phyloP scores from a whole-genome alignment of 129 eudicot genomes.

The Chrysanthemum lavandulifolium region DNA sequence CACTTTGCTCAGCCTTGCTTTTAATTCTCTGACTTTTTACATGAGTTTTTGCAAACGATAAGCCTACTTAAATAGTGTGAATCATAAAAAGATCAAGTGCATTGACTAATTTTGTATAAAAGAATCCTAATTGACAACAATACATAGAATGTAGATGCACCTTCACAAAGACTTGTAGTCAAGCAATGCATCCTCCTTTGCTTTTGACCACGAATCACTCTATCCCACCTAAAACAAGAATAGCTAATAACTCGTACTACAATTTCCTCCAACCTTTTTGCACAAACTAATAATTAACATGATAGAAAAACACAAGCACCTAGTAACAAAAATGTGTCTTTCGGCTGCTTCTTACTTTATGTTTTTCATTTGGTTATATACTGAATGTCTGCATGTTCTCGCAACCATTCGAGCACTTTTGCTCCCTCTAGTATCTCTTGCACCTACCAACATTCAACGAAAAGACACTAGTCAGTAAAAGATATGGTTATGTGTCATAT shows the following conservation, averaged over 20 bases:
- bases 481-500: no score
- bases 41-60: conserved; percentile 72
- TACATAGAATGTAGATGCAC: conserved; percentile 37
- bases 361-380: conserved; percentile 50
- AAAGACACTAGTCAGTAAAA: neutral
- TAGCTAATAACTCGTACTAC: conserved; percentile 8
- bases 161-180: no score
- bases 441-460: conserved; percentile 47
- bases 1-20: conserved; percentile 99
- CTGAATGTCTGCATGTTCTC: conserved; percentile 69
- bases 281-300: neutral
- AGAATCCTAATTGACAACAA: conserved; percentile 20
- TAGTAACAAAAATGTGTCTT: conserved; percentile 31
- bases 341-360: conserved; percentile 13
- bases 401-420: conserved; percentile 93
- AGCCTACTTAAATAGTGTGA: conserved; percentile 7
- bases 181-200: conserved; percentile 97
- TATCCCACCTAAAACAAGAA: no score
- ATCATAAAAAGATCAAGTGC: conserved; percentile 4
- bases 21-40: conserved; percentile 91
- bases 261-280: conserved; percentile 13
- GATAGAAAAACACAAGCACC: conserved; percentile 18
- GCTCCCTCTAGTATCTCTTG: conserved; percentile 91
- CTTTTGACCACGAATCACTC: conserved; percentile 99
- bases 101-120: conserved; percentile 14